phyloP scores from a whole-genome alignment of 2,329 filamentous ascomycete species.

The Chrysoporthe cubensis region DNA sequence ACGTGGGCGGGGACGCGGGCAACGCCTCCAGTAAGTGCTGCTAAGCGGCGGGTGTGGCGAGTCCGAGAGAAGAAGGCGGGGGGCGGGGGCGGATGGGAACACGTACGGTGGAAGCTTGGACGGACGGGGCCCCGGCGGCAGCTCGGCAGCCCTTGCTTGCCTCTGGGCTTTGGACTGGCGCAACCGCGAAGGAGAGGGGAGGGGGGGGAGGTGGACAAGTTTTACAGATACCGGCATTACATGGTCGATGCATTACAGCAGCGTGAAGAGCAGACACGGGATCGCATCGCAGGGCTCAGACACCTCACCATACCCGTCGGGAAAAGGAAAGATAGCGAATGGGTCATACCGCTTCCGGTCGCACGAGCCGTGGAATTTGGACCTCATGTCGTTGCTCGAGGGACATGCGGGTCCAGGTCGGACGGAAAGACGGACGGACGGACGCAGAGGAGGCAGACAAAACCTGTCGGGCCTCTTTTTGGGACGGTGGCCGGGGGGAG shows the following conservation, averaged over 20 bases:
- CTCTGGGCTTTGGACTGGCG: background rate
- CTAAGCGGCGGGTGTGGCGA: constrained; percentile 46
- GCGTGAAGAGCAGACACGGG: constrained; percentile 1
- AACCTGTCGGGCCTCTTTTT: background rate
- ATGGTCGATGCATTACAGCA: constrained; percentile 8
- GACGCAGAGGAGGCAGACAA: background rate
- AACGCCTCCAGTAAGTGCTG: constrained; percentile 74
- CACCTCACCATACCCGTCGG: background rate
- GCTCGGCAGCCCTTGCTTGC: too few species aligned
- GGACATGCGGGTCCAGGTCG: background rate
- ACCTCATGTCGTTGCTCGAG: background rate
- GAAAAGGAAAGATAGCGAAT: background rate
- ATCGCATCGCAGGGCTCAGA: constrained; percentile 1
- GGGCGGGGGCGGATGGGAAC: background rate
- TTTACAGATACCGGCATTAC: constrained; percentile 7
- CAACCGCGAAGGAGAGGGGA: background rate
- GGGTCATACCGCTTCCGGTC: background rate
- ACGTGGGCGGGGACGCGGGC: constrained; percentile 67
- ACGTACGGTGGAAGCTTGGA: background rate
- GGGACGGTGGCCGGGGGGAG: background rate
- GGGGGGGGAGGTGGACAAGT: background rate
- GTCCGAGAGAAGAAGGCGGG: background rate
- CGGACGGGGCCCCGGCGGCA: background rate
- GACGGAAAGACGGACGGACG: background rate
- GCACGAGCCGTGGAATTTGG: background rate